Conservation (phyloP, 225 moss, liverwort and hornwort genomes). For the Sphagnum tenellum region DNA sequence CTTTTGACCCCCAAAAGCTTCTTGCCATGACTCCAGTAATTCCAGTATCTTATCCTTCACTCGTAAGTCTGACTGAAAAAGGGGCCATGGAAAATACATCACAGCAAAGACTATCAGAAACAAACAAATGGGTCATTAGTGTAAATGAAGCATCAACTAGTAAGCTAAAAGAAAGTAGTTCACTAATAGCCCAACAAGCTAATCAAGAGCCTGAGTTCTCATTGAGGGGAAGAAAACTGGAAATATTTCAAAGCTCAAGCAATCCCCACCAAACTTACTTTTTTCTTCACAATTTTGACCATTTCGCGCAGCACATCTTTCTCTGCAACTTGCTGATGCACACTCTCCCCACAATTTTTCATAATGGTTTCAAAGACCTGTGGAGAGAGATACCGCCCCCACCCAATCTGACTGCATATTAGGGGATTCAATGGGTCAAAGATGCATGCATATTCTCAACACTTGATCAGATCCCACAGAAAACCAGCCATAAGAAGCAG, state of each 20-base stretch:
- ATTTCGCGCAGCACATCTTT: conserved; percentile 52
- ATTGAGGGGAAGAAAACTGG: background rate
- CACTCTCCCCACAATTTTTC: conserved; percentile 43
- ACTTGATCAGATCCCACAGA: background rate
- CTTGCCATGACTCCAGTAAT: conserved; percentile 48
- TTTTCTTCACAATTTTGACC: conserved; percentile 49
- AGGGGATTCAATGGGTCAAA: background rate
- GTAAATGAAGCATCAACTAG: background rate
- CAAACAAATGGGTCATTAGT: background rate
- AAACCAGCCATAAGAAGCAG: background rate
- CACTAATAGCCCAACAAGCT: background rate
- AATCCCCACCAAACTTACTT: conserved; percentile 11
- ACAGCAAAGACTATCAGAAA: background rate
- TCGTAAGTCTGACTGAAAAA: conserved; percentile 39
- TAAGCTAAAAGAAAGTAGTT: background rate
- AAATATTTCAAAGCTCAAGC: background rate
- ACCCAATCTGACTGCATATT: background rate
- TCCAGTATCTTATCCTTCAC: conserved; percentile 48
- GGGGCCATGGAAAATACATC: background rate
- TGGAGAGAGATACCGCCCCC: background rate
- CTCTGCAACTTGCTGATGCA: conserved; percentile 56
- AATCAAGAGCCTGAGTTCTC: background rate
- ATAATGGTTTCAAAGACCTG: conserved; percentile 51
- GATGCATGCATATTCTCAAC: background rate
- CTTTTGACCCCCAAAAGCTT: conserved; percentile 44